These are phyloP conservation scores for Bremia lactucae DNA, from an alignment of 352 stramenopile species.

Conservation along the genomic window DNA sequence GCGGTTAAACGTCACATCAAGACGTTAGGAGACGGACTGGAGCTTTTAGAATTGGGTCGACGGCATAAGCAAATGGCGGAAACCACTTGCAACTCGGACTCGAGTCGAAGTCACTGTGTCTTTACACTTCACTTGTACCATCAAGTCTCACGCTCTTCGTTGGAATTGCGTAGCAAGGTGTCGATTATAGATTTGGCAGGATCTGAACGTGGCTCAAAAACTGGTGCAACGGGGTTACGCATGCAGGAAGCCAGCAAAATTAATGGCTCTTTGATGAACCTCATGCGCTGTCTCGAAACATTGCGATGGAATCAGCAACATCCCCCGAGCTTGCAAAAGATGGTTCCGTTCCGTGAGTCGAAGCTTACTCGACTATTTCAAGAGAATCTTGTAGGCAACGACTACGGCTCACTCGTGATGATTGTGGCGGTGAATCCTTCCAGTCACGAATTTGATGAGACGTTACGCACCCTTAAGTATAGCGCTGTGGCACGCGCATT, in stretches of 20 bases:
- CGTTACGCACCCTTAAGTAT: constrained; percentile 91
- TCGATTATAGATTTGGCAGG: constrained; percentile 95
- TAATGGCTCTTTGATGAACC: constrained; percentile 95
- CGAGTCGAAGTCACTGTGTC: constrained; percentile 85
- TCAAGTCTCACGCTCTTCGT: constrained; percentile 10
- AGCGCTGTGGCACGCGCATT: constrained; percentile 88
- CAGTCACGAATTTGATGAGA: constrained; percentile 93
- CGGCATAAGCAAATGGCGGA: constrained; percentile 76
- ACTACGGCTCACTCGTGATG: constrained; percentile 88
- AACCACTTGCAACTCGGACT: constrained; percentile 85
- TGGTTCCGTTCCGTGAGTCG: constrained; percentile 95
- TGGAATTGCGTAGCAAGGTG: constrained; percentile 33
- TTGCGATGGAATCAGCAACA: constrained; percentile 89
- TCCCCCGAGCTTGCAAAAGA: constrained; percentile 55
- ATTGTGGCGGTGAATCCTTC: constrained; percentile 94
- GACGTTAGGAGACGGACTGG: constrained; percentile 53
- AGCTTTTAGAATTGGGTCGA: constrained; percentile 55
- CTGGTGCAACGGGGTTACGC: constrained; percentile 63
- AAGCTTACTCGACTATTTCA: constrained; percentile 95
- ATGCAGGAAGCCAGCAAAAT: constrained; percentile 98
- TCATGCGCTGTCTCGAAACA: constrained; percentile 94
- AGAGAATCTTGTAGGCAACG: constrained; percentile 83
- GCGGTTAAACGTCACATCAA: constrained; percentile 58
- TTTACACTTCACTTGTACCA: constrained; percentile 80
- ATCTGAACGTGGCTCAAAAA: constrained; percentile 66